Percentiles rank a stretch among this genome's conserved stretches.
phyloP scores from a whole-genome alignment of 257 asterid species.

The Nemophila menziesii region DNA sequence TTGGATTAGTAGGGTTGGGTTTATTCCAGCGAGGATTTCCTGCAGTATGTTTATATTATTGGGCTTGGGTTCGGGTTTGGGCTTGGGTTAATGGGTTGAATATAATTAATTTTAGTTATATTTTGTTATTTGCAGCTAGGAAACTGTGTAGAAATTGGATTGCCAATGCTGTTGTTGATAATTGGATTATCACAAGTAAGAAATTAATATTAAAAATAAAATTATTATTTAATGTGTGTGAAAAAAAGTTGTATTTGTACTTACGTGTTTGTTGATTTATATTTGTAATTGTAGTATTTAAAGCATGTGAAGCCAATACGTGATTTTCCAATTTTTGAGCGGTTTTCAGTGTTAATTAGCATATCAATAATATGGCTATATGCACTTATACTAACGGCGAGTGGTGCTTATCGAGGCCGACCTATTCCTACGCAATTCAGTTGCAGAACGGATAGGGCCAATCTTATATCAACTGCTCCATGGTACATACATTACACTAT shows the following conservation, averaged over 20 bases:
- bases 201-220: no score
- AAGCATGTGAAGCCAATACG: conserved; percentile 77
- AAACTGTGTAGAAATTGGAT: conserved; percentile 85
- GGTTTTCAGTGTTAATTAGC: conserved; percentile 75
- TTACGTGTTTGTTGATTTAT: conserved; percentile 18
- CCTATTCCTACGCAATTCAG: conserved; percentile 48
- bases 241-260: not conserved
- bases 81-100: not conserved
- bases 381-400: conserved; percentile 70
- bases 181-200: conserved; percentile 89
- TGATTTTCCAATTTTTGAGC: conserved; percentile 87
- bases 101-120: not conserved
- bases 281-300: conserved; percentile 58
- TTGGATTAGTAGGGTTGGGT: conserved; percentile 92
- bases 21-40: conserved; percentile 95
- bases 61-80: no score
- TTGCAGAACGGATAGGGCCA: conserved; percentile 81
- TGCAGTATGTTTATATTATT: conserved; percentile 29
- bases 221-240: not conserved
- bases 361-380: conserved; percentile 72
- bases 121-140: conserved; percentile 73
- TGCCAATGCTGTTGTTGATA: conserved; percentile 77
- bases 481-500: conserved; percentile 62
- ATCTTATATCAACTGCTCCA: conserved; percentile 83
- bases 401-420: conserved; percentile 74